Conservation (phyloP, 2,329 filamentous ascomycete species). For the Xylaria arbuscula region DNA sequence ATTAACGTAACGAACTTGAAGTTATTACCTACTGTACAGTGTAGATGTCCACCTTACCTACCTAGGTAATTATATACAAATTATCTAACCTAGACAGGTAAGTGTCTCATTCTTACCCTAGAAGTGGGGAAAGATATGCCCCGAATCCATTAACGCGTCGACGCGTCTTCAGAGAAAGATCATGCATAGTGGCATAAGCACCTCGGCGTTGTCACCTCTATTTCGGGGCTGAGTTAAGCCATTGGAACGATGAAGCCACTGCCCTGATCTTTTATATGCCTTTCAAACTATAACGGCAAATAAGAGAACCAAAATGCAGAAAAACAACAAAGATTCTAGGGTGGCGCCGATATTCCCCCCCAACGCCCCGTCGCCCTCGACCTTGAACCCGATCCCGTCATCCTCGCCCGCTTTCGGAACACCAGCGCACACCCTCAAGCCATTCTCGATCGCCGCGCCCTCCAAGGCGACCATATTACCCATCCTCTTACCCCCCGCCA, state of each 20-base stretch:
- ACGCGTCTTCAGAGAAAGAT: conserved; percentile 44
- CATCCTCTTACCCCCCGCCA: conserved; percentile 87
- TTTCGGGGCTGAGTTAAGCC: not conserved
- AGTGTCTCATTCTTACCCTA: not conserved
- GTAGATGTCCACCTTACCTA: no score
- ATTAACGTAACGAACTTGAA: not conserved
- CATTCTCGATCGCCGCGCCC: conserved; percentile 65
- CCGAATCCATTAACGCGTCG: conserved; percentile 47
- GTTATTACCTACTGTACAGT: no score
- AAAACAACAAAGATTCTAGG: conserved; percentile 43
- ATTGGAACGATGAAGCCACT: not conserved
- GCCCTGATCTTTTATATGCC: not conserved
- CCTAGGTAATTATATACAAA: not conserved
- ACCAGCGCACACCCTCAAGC: conserved; percentile 80
- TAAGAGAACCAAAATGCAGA: conserved; percentile 43
- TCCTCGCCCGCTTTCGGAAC: conserved; percentile 93
- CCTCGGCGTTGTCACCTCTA: not conserved
- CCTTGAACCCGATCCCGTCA: conserved; percentile 76
- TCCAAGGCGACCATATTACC: conserved; percentile 77
- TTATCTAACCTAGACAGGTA: not conserved
- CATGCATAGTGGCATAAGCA: not conserved
- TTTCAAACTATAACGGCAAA: conserved; percentile 5
- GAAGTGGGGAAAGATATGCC: conserved; percentile 6
- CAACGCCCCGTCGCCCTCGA: conserved; percentile 51
- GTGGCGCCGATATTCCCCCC: conserved; percentile 53